These are phyloP conservation scores for Globisporangium emineosum DNA, from an alignment of 352 stramenopile species.

Conservation along the genomic window DNA sequence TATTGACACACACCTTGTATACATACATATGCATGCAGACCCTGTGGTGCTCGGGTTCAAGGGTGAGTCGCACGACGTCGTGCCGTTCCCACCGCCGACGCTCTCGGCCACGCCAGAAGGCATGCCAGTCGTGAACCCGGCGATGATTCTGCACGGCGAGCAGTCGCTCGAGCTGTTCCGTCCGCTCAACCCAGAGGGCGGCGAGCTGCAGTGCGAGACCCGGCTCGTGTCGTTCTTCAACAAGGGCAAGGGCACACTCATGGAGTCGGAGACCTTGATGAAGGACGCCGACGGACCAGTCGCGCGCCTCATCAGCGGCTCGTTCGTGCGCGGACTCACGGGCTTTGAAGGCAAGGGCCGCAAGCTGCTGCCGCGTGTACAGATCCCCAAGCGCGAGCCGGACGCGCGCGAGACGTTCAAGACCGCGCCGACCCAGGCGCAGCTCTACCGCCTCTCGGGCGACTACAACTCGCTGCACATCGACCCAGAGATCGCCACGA, in stretches of 20 bases:
- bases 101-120: constrained; percentile 52
- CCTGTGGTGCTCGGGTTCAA: constrained; percentile 87
- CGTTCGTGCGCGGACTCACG: constrained; percentile 79
- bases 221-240: constrained; percentile 82
- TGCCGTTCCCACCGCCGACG: constrained; percentile 82
- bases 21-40: constrained; percentile 24
- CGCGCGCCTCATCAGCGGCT: constrained; percentile 71
- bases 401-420: constrained; percentile 64
- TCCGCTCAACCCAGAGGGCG: constrained; percentile 59
- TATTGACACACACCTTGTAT: neutral
- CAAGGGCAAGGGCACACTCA: constrained; percentile 80
- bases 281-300: constrained; percentile 62
- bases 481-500: constrained; percentile 79
- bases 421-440: constrained; percentile 70
- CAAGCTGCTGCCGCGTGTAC: constrained; percentile 60
- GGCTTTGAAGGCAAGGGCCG: constrained; percentile 70
- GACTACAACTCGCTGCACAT: constrained; percentile 96
- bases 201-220: constrained; percentile 46
- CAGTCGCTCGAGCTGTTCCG: constrained; percentile 81
- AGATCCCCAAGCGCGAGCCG: constrained; percentile 69
- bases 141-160: constrained; percentile 85
- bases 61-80: constrained; percentile 81
- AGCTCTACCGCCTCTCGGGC: constrained; percentile 93
- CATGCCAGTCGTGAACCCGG: constrained; percentile 75
- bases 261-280: constrained; percentile 84